These are phyloP conservation scores for Talaromyces albobiverticillius DNA, from an alignment of 2,329 filamentous ascomycete genomes.

Conservation along the genomic window DNA sequence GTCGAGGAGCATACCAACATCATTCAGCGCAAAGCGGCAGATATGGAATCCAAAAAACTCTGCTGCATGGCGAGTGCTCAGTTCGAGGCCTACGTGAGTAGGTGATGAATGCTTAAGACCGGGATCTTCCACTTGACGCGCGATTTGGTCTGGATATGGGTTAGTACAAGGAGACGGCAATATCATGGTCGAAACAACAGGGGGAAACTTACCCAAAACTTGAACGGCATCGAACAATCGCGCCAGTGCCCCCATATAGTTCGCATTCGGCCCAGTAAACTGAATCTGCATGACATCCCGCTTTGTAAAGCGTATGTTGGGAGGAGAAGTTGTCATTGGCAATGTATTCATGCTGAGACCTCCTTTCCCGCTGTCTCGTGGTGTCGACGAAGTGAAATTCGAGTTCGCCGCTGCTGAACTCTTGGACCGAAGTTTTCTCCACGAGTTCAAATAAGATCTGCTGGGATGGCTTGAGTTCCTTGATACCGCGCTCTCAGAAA, in stretches of 20 bases:
- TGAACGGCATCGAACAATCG: slow-evolving; percentile 91
- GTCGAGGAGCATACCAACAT: slow-evolving; percentile 81
- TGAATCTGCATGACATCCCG: slow-evolving; percentile 66
- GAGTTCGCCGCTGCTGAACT: slow-evolving; percentile 60
- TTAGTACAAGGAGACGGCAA: slow-evolving; percentile 15
- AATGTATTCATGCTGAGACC: slow-evolving; percentile 68
- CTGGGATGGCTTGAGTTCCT: slow-evolving; percentile 61
- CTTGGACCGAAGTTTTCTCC: slow-evolving; percentile 87
- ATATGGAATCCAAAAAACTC: slow-evolving; percentile 98
- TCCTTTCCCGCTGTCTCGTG: slow-evolving; percentile 55
- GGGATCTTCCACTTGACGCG: slow-evolving; percentile 91
- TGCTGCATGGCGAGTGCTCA: slow-evolving; percentile 87
- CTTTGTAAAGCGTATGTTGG: slow-evolving; percentile 66
- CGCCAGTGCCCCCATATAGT: slow-evolving; percentile 89
- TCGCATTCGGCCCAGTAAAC: slow-evolving; percentile 79
- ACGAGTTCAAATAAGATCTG: slow-evolving; percentile 79
- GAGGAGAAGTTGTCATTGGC: slow-evolving; percentile 63
- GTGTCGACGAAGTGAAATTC: slow-evolving; percentile 13
- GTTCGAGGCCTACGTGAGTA: slow-evolving; percentile 90
- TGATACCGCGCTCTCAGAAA: slow-evolving; percentile 38
- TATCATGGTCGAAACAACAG: background rate
- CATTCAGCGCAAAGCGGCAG: slow-evolving; percentile 87
- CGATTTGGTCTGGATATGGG: slow-evolving; percentile 72
- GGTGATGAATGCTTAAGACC: slow-evolving; percentile 87
- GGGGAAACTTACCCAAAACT: slow-evolving; percentile 66